A percentile compares a stretch with the other conserved stretches of the same genome.
Conservation (phyloP, 805 yeast genomes). For the Candida silvicultrix region DNA sequence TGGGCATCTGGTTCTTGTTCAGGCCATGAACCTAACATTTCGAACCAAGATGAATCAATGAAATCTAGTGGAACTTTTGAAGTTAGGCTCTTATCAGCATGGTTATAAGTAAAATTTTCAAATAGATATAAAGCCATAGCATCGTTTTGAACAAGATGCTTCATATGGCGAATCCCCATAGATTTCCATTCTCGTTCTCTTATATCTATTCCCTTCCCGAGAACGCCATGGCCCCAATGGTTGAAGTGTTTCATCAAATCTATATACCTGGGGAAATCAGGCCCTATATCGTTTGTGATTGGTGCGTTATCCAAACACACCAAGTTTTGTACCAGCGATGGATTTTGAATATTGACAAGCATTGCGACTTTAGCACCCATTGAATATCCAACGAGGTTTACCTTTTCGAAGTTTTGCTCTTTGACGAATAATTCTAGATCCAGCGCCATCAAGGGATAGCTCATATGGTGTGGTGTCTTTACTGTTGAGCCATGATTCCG, state of each 20-base stretch:
- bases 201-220: neutral
- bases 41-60: constrained; percentile 7
- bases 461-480: constrained; percentile 32
- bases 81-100: neutral
- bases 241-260: constrained; percentile 4
- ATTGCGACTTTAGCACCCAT: constrained; percentile 59
- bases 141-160: neutral
- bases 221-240: constrained; percentile 2
- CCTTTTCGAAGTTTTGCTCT: constrained; percentile 14
- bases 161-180: constrained; percentile 5
- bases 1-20: neutral
- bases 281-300: constrained; percentile 24
- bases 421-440: constrained; percentile 13
- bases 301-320: constrained; percentile 47
- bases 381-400: constrained; percentile 44
- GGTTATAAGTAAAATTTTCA: constrained; percentile 4
- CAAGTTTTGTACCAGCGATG: constrained; percentile 30
- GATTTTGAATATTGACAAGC: constrained; percentile 33
- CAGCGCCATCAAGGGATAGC: constrained; percentile 25
- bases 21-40: constrained; percentile 25
- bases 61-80: constrained; percentile 22
- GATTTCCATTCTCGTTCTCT: constrained; percentile 1
- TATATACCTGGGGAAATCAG: constrained; percentile 18
- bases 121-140: constrained; percentile 10
- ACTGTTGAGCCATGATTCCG: constrained; percentile 51